phyloP scores from a whole-genome alignment of 805 yeast genomes.

The Kluyveromyces aestuarii region DNA sequence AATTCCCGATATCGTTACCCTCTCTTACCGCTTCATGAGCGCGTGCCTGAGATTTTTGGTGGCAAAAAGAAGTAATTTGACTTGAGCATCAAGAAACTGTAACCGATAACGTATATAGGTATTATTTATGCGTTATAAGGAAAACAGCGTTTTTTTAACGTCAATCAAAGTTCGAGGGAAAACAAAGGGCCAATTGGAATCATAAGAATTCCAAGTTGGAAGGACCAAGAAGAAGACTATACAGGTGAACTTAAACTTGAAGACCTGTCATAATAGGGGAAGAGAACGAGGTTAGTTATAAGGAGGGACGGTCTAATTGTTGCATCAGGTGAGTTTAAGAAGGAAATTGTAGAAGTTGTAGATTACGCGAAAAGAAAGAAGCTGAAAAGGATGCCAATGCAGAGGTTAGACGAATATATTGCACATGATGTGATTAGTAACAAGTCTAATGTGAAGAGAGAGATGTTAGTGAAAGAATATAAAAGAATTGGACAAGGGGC shows the following conservation, averaged over 20 bases:
- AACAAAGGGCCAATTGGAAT: not conserved
- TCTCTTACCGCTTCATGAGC: not conserved
- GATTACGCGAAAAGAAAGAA: not conserved
- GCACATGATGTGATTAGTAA: slow-evolving; percentile 58
- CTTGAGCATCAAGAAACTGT: too few species aligned
- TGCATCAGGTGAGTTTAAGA: not conserved
- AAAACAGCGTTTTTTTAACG: not conserved
- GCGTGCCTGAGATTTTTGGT: not conserved
- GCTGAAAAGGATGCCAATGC: slow-evolving; percentile 1
- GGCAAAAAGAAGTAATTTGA: not conserved
- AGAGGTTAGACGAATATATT: slow-evolving; percentile 33
- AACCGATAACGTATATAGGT: too few species aligned
- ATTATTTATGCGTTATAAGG: not conserved
- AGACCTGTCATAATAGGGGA: not conserved
- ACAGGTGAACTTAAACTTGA: not conserved
- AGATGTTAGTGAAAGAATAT: slow-evolving; percentile 64
- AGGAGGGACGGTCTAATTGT: not conserved
- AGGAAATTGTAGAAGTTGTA: not conserved
- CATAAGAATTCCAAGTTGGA: too few species aligned
- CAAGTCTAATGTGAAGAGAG: slow-evolving; percentile 39
- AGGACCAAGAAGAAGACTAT: not conserved
- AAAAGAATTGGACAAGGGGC: slow-evolving; percentile 81
- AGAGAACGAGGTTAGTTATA: not conserved
- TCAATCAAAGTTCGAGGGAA: not conserved
- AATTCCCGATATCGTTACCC: not conserved